phyloP scores from a whole-genome alignment of 768 basidiomycete genomes.

The Russula olivacea region DNA sequence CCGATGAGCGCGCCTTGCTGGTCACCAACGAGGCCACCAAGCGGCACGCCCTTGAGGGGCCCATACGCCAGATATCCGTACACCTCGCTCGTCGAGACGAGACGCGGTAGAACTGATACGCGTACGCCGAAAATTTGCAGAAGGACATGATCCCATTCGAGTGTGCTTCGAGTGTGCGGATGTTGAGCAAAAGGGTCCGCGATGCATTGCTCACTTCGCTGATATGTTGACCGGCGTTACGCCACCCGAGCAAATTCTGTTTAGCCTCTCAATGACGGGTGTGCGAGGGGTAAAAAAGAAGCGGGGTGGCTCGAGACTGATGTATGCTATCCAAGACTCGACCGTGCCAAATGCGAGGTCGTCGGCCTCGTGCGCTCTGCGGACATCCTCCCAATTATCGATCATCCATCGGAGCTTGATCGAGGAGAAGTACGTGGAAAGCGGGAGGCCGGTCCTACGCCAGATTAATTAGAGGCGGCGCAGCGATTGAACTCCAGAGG shows the following conservation, averaged over 20 bases:
- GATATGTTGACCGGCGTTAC: constrained; percentile 62
- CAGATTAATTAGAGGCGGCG: constrained; percentile 8
- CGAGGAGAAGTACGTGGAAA: constrained; percentile 97
- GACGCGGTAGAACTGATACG: constrained; percentile 70
- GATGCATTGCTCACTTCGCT: constrained; percentile 96
- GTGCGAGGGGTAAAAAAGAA: too few relatives aligned
- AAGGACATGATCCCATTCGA: constrained; percentile 83
- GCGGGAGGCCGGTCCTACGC: constrained; percentile 79
- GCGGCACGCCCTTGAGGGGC: constrained; percentile 64
- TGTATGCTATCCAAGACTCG: constrained; percentile 93
- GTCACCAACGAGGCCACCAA: constrained; percentile 92
- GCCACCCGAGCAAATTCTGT: constrained; percentile 84
- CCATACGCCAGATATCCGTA: constrained; percentile 76
- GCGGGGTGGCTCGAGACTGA: too few relatives aligned
- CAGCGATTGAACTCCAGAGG: not conserved
- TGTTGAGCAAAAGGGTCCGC: constrained; percentile 91
- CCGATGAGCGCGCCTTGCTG: constrained; percentile 96
- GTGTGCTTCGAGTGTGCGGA: constrained; percentile 63
- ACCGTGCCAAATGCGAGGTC: constrained; percentile 90
- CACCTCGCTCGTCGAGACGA: constrained; percentile 89
- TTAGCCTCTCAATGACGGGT: constrained; percentile 1
- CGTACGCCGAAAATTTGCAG: constrained; percentile 84
- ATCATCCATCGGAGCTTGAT: constrained; percentile 98
- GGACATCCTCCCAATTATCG: constrained; percentile 72
- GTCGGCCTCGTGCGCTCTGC: constrained; percentile 71